phyloP scores from a whole-genome alignment of 2,329 filamentous ascomycete species.

The Aspergillus japonicus region DNA sequence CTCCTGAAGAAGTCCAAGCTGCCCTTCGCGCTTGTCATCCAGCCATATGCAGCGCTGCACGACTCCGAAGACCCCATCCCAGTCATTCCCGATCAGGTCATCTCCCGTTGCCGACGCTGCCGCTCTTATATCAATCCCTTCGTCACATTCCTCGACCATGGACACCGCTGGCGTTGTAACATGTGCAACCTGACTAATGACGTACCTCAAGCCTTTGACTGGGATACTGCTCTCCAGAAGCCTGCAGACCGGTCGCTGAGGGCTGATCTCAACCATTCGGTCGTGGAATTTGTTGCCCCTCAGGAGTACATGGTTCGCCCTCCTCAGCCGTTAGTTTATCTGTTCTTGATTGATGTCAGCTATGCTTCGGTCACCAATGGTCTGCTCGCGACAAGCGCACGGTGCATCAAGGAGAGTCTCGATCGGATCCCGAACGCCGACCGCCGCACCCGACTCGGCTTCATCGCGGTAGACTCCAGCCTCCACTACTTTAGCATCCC shows the following conservation, averaged over 20 bases:
- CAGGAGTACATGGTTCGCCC: constrained; percentile 99
- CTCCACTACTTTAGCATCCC: constrained; percentile 96
- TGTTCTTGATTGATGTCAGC: constrained; percentile 94
- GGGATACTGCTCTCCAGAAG: constrained; percentile 90
- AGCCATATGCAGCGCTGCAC: constrained; percentile 89
- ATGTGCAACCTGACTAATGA: constrained; percentile 99
- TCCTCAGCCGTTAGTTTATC: constrained; percentile 89
- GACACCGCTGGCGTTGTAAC: constrained; percentile 97
- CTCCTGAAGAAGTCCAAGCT: constrained; percentile 95
- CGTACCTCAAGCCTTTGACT: constrained; percentile 98
- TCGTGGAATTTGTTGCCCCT: constrained; percentile 95
- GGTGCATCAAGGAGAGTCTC: constrained; percentile 91
- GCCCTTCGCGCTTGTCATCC: constrained; percentile 91
- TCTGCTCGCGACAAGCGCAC: constrained; percentile 84
- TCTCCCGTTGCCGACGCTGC: constrained; percentile 92
- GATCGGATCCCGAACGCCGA: constrained; percentile 98
- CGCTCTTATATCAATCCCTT: constrained; percentile 98
- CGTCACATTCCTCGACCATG: constrained; percentile 92
- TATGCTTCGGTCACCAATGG: constrained; percentile 86
- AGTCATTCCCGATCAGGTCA: constrained; percentile 93
- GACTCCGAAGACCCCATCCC: constrained; percentile 89
- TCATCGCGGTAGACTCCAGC: constrained; percentile 91
- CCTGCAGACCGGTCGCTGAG: constrained; percentile 88
- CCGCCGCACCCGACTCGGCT: constrained; percentile 84
- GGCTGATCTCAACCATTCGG: constrained; percentile 90